Base-by-base conservation (phyloP, 306 rosid species). In the Dalbergia cultrata region DNA sequence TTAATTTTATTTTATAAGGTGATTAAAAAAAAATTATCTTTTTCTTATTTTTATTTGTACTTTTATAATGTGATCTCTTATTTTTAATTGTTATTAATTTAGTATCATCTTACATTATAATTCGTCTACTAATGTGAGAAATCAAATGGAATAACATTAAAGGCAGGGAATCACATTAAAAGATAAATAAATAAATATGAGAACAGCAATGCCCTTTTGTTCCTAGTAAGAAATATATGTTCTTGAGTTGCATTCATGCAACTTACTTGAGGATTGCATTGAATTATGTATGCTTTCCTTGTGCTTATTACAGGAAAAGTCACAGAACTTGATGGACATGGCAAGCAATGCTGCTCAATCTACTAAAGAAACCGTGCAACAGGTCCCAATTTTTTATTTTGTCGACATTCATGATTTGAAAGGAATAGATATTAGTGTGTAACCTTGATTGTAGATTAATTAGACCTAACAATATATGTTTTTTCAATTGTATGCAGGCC, bases 261-360 rank as follows among this genome's bases (percentile, higher is more conserved):
- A 33, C 5, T 33, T 62, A 4, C 61, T 17, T 56, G 6, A 13
- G 8, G 37, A 59, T 61, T 21, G 14, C 54, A 43, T 19, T 13
- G 10, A 43, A 67, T 67, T 9, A 67, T 49, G 45, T 59, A 21
- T 19, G 17, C 3, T 22, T 12, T 47, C 13, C 31, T 3, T 64
- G 39, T 60, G 34, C 26, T 43, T 69, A 11, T n/a, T 19, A 12
- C 78, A 90, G 95, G 95, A 92, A 77, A 90, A 92, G 86, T 13
- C 87, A 12, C 80, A 39, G 78, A 78, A 21, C 70, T 34, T 92
- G 76, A 44, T 85, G 82, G 95, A 85, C 82, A 80, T 17, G 86
- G 97, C 91, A 19, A 1, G 83, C 70, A 75, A 80, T 84, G 86
- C 80, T 16, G 90, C 92, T 21, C 88, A 92, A 14, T 81, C 89